Base-by-base conservation (phyloP, 2,329 filamentous ascomycete species). In the Pyricularia grisea region DNA sequence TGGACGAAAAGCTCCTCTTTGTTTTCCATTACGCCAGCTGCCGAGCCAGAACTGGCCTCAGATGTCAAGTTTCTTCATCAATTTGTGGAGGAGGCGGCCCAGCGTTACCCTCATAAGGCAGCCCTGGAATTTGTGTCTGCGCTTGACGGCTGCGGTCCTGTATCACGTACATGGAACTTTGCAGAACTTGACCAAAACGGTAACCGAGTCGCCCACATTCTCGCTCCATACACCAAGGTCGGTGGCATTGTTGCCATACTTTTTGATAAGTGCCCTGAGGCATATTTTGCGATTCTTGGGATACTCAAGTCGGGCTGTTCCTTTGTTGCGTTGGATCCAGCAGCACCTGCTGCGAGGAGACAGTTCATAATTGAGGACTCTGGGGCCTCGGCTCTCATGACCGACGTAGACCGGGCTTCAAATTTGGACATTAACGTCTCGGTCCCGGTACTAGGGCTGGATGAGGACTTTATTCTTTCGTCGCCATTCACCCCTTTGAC, bases 231-330 rank as follows among this genome's bases (percentile, higher is more conserved):
- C 25, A 84, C 87, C 0, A 71, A 76, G 0, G 81, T 85, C 0
- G 90, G 91, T 0, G 81, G 80, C 30, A 87, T 94, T 4, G 82
- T 97, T 27, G 92, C 88, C 0, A 84, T 94, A 10, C 93, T 91
- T 75, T 96, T 96, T 74, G 88, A 93, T 69, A 97, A 97, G 75
- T 94, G 90, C 71, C 89, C 93, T 0, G 90, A 94, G 75, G 93
- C 92, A 0, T 94, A 92, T 55, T 92, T 95, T 73, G 86, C 90
- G 0, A 93, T 96, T 58, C 80, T 96, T 1, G 93, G 92, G 0
- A 89, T 95, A 68, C 79, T 96, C 36, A 97, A 97, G 76, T 87
- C 90, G 6, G 93, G 93, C 0, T 94, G 90, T 75, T 87, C 90
- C 0, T 96, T 94, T 76, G 83, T 97, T 20, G 92, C 93, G 0